phyloP scores from a whole-genome alignment of 768 basidiomycete genomes.

The Panus rudis region DNA sequence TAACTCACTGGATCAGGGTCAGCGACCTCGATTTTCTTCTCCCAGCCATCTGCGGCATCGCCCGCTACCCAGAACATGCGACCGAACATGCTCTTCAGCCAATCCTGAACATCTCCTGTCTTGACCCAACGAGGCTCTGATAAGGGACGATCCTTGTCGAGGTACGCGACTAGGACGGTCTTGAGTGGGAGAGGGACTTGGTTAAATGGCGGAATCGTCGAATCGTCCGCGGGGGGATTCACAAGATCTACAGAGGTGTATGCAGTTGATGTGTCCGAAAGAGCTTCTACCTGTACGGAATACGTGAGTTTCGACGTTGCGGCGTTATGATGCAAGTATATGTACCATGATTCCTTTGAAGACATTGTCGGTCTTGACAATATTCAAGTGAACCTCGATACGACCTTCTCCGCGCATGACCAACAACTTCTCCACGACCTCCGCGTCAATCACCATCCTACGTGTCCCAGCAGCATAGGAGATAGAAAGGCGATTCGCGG shows the following conservation, averaged over 20 bases:
- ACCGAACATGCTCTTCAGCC: slow-evolving; percentile 84
- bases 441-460: slow-evolving; percentile 83
- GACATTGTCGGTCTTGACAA: slow-evolving; percentile 46
- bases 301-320: background rate
- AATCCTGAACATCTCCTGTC: slow-evolving; percentile 89
- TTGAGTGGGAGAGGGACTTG: slow-evolving; percentile 45
- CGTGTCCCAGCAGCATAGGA: slow-evolving; percentile 88
- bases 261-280: slow-evolving; percentile 64
- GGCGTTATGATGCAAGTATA: slow-evolving; percentile 13
- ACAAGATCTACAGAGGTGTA: slow-evolving; percentile 53
- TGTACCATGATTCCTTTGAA: slow-evolving; percentile 74
- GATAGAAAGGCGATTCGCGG: slow-evolving; percentile 86
- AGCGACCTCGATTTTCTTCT: slow-evolving; percentile 83
- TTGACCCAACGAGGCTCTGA: slow-evolving; percentile 98
- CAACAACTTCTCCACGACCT: slow-evolving; percentile 73
- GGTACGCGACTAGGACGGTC: slow-evolving; percentile 63
- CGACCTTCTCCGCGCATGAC: slow-evolving; percentile 78
- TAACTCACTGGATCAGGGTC: slow-evolving; percentile 90
- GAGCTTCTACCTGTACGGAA: slow-evolving; percentile 61
- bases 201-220: slow-evolving; percentile 69
- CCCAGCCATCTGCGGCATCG: slow-evolving; percentile 86
- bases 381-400: slow-evolving; percentile 70
- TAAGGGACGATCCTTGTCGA: slow-evolving; percentile 83
- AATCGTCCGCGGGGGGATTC: slow-evolving; percentile 41
- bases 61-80: slow-evolving; percentile 83